Evolutionary conservation across 345 rosid genomes (phyloP), one percentile per base, ranked within the genome.

Genomic region (Heritiera fomes): DNA sequence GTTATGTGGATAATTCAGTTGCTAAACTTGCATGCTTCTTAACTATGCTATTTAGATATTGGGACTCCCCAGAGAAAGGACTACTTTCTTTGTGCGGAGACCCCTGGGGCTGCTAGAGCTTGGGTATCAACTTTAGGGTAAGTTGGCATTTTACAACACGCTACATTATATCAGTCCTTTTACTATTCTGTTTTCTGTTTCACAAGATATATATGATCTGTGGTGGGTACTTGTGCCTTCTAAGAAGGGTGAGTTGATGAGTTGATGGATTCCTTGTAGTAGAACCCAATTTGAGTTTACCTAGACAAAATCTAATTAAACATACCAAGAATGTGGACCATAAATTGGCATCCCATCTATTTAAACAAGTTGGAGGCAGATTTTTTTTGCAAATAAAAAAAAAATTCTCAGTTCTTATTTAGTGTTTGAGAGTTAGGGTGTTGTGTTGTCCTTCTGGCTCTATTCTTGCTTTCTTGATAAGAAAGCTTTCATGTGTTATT

Each of bases 1-100:
- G 53, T 50, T 70, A 5, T 58, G 40, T 68, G 13, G 63, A 79
- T 64, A 32, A 17, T 15, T 66, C 0, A 13, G 64, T 72, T 61
- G 7, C 32, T n/a, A 75, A 56, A 67, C 10, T 66, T 80, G 71
- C 30, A 32, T 65, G 17, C 81, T 75, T 82, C 91, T 90, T 92
- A 84, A 87, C 88, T 75, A 30, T 61, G 69, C 68, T 75, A 45
- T 60, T 49, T 83, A 97, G 99, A 97, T 86, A 94, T 97, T 71
- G 93, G 98, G 80, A 97, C 99, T 12, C 99, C 98, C n/a, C 91
- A 92, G 87, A 97, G 88, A 84, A 93, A 90, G 77, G 99, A 94
- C 77, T 97, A 94, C 85, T 97, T 94, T 82, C 90, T 97, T 40
- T 97, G 98, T 84, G 94, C 98, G 28, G 98, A 97, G 80, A 94